Conservation (phyloP, 192 early-diverging fungal species). For the Podila epigama region DNA sequence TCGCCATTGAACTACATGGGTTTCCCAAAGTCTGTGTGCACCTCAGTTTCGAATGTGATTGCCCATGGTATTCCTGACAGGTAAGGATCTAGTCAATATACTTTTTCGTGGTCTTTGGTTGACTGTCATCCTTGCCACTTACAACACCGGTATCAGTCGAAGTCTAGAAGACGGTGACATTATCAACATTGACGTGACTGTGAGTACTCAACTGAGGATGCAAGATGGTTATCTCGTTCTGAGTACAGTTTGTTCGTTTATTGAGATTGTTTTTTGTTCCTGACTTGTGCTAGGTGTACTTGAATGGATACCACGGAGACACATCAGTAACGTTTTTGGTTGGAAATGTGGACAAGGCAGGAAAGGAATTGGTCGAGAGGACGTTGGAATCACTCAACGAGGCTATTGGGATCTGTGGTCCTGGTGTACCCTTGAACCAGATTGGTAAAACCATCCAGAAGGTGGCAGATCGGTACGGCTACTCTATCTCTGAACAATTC, state of each 20-base stretch:
- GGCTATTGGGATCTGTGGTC: slow-evolving; percentile 85
- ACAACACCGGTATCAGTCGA: slow-evolving; percentile 68
- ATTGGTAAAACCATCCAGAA: slow-evolving; percentile 75
- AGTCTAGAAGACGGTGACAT: slow-evolving; percentile 95
- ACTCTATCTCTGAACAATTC: slow-evolving; percentile 72
- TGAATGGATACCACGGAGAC: slow-evolving; percentile 94
- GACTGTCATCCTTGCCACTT: background rate
- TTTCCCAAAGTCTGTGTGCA: slow-evolving; percentile 98
- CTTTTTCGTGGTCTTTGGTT: background rate
- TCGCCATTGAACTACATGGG: slow-evolving; percentile 96
- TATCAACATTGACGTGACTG: slow-evolving; percentile 92
- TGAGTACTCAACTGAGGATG: slow-evolving; percentile 27
- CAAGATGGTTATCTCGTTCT: slow-evolving; percentile 4
- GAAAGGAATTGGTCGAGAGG: slow-evolving; percentile 77
- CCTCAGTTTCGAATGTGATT: slow-evolving; percentile 72
- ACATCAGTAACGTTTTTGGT: slow-evolving; percentile 92
- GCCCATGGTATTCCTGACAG: slow-evolving; percentile 97
- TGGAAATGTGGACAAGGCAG: slow-evolving; percentile 85
- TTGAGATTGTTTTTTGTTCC: slow-evolving; percentile 68
- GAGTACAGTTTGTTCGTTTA: slow-evolving; percentile 79
- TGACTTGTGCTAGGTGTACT: slow-evolving; percentile 74
- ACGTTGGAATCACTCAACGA: slow-evolving; percentile 87
- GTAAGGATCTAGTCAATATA: slow-evolving; percentile 3
- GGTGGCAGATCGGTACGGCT: slow-evolving; percentile 60
- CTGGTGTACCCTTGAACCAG: slow-evolving; percentile 69